These are phyloP conservation scores for Blastobotrys buckinghamii DNA, from an alignment of 1,139 yeast genomes.

Conservation along the genomic window DNA sequence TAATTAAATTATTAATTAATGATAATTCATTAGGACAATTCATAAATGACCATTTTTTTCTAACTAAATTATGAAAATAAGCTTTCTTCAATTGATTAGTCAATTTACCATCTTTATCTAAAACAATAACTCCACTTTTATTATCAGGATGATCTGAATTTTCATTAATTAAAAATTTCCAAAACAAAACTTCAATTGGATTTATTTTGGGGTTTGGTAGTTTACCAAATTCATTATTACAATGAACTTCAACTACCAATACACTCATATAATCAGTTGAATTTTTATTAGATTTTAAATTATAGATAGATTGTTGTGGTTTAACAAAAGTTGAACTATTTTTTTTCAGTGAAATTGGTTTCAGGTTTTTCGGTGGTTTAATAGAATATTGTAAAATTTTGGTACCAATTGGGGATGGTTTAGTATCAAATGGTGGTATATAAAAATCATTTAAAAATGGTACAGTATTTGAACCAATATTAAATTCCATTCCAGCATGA, in stretches of 20 bases:
- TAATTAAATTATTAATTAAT: slow-evolving; percentile 50
- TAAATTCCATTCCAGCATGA: slow-evolving; percentile 51
- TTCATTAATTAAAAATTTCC: slow-evolving; percentile 38
- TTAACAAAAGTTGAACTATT: too few relatives aligned
- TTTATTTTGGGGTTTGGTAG: slow-evolving; percentile 67
- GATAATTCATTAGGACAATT: slow-evolving; percentile 48
- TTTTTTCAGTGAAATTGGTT: neutral
- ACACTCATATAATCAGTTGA: slow-evolving; percentile 39
- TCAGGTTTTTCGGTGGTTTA: slow-evolving; percentile 36
- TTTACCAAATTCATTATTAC: slow-evolving; percentile 43
- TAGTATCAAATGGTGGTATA: neutral
- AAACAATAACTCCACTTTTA: slow-evolving; percentile 21
- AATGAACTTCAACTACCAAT: slow-evolving; percentile 63
- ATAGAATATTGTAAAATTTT: slow-evolving; percentile 31
- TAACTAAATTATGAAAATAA: slow-evolving; percentile 10
- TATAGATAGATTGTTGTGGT: too few relatives aligned
- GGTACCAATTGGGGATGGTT: neutral
- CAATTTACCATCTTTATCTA: slow-evolving; percentile 16
- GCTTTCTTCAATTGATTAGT: slow-evolving; percentile 8
- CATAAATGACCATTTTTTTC: neutral
- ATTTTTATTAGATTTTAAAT: too few relatives aligned
- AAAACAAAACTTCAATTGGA: slow-evolving; percentile 52
- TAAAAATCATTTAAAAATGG: slow-evolving; percentile 3
- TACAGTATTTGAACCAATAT: neutral
- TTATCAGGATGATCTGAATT: slow-evolving; percentile 9